Conservation (phyloP, 192 early-diverging fungal genomes). For the Gonapodya sp. region DNA sequence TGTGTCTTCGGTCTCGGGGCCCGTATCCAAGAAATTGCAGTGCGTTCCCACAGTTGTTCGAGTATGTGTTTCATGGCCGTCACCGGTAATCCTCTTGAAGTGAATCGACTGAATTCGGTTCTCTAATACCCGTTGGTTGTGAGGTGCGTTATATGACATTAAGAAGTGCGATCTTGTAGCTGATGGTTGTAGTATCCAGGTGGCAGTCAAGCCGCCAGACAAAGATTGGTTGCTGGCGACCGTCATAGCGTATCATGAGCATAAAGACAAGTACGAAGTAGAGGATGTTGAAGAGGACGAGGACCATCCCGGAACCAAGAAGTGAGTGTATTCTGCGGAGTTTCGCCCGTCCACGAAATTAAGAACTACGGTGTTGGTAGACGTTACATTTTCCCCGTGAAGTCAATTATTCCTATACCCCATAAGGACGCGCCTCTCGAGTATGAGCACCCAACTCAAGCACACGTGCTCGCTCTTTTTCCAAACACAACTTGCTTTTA, state of each 20-base stretch:
- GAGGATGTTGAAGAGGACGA: constrained; percentile 7
- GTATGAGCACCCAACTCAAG: neutral
- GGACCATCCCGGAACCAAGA: constrained; percentile 2
- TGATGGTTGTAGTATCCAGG: neutral
- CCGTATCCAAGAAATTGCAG: too few species aligned
- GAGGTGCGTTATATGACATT: neutral
- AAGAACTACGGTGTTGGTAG: too few species aligned
- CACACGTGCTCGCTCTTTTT: neutral
- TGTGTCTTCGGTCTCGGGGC: too few species aligned
- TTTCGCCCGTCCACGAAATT: too few species aligned
- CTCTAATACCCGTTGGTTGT: neutral
- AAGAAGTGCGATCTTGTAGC: neutral
- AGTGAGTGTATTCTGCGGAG: neutral
- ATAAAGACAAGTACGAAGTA: constrained; percentile 9
- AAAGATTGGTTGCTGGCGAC: neutral
- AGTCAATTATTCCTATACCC: neutral
- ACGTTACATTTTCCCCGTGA: constrained; percentile 9
- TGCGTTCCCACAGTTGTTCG: too few species aligned
- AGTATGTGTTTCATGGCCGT: too few species aligned
- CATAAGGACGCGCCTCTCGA: neutral
- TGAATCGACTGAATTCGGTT: neutral
- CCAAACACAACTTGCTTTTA: constrained; percentile 3
- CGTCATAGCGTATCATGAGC: neutral
- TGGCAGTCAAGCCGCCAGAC: constrained; percentile 4
- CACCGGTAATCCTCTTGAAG: too few species aligned